Percentiles rank a stretch among this genome's conserved stretches.
Conservation (phyloP, 208 protist species). For the Leishmania guyanensis region DNA sequence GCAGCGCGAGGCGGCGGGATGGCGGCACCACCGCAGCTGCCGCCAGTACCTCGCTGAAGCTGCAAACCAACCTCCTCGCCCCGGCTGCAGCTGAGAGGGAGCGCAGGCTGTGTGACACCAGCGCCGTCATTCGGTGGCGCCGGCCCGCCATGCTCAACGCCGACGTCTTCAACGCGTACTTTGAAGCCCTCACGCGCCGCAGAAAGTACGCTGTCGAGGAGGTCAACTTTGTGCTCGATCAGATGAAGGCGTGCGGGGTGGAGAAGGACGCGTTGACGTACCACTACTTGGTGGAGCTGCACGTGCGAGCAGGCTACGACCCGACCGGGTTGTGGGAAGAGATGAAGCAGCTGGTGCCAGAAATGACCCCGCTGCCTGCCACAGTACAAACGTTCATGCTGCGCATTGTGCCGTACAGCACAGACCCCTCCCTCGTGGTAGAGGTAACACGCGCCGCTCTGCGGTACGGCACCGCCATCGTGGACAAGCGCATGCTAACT, state of each 20-base stretch:
- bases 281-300: constrained; percentile 82
- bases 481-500: constrained; percentile 71
- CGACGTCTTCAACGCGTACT: constrained; percentile 76
- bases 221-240: constrained; percentile 57
- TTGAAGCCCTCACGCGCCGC: constrained; percentile 68
- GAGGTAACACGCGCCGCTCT: constrained; percentile 69
- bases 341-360: constrained; percentile 44
- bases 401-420: constrained; percentile 63
- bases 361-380: constrained; percentile 56
- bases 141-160: constrained; percentile 29
- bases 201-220: constrained; percentile 65
- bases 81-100: not conserved
- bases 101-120: not conserved
- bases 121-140: constrained; percentile 4
- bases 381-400: constrained; percentile 71
- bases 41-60: constrained; percentile 2
- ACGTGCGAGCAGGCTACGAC: constrained; percentile 74
- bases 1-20: not conserved
- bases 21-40: not conserved
- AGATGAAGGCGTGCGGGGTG: constrained; percentile 50
- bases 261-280: constrained; percentile 70
- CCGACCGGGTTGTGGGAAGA: constrained; percentile 74
- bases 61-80: constrained; percentile 6
- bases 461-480: constrained; percentile 45
- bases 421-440: constrained; percentile 62